These are phyloP conservation scores for Phaeolepiota aurea DNA, from an alignment of 768 basidiomycete species.

Conservation along the genomic window DNA sequence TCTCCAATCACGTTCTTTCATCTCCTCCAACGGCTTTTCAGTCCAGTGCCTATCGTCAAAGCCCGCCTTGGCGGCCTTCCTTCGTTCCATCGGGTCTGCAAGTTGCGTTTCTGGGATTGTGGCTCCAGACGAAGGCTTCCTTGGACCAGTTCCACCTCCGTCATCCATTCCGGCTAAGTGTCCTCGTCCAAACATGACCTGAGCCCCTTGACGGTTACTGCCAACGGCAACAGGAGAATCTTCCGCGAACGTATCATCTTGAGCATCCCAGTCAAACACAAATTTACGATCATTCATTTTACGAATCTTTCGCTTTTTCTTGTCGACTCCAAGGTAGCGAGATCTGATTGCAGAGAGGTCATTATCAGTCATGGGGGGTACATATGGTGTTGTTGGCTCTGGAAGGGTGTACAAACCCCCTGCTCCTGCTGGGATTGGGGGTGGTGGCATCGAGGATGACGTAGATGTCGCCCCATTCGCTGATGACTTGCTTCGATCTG, in stretches of 20 bases:
- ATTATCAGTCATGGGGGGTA: constrained; percentile 67
- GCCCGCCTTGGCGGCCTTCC: constrained; percentile 72
- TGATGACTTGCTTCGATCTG: constrained; percentile 49
- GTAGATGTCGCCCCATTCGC: constrained; percentile 21
- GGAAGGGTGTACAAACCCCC: constrained; percentile 26
- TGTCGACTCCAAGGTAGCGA: constrained; percentile 90
- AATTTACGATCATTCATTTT: constrained; percentile 96
- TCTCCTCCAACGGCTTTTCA: constrained; percentile 85
- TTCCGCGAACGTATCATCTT: constrained; percentile 85
- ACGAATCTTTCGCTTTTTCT: constrained; percentile 89
- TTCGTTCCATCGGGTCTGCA: constrained; percentile 76
- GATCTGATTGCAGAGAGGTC: constrained; percentile 83
- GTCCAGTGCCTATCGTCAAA: constrained; percentile 97
- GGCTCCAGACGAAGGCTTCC: constrained; percentile 20
- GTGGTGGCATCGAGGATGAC: constrained; percentile 43
- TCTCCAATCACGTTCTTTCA: constrained; percentile 98
- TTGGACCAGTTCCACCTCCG: constrained; percentile 39
- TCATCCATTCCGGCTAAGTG: constrained; percentile 85
- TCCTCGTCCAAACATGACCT: constrained; percentile 84
- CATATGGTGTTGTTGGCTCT: constrained; percentile 29
- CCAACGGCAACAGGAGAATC: constrained; percentile 70
- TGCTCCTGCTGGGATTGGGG: constrained; percentile 30
- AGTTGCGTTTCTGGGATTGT: constrained; percentile 37
- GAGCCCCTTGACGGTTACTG: constrained; percentile 69
- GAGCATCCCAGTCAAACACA: constrained; percentile 98